These are phyloP conservation scores for Zasmidium angulare DNA, from an alignment of 2,329 filamentous ascomycete genomes.

Conservation along the genomic window DNA sequence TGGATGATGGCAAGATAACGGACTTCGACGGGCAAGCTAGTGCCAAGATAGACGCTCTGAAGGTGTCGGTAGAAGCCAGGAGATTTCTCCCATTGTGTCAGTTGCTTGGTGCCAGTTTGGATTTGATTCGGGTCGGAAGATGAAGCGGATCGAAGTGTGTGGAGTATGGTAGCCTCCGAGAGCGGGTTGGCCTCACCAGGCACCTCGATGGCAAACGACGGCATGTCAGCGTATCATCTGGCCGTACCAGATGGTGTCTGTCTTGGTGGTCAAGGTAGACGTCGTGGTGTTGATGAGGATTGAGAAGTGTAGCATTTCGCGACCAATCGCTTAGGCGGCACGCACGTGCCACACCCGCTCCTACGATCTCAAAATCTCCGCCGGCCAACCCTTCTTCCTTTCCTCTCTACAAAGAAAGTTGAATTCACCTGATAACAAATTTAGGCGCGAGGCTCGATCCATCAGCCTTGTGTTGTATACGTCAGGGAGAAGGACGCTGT, in stretches of 20 bases:
- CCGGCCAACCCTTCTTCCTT: constrained; percentile 29
- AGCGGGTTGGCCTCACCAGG: constrained; percentile 72
- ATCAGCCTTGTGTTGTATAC: constrained; percentile 53
- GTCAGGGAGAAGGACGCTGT: constrained; percentile 48
- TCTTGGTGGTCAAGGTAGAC: not conserved
- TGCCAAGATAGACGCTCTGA: constrained; percentile 74
- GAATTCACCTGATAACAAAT: constrained; percentile 47
- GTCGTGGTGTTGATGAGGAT: not conserved
- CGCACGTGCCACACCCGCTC: not conserved
- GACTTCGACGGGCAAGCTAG: constrained; percentile 70
- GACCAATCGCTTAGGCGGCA: not conserved
- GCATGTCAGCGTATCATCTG: constrained; percentile 14
- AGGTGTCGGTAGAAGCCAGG: constrained; percentile 51
- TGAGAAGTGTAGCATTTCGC: not conserved
- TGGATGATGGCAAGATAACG: constrained; percentile 91
- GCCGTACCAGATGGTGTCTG: too few species aligned
- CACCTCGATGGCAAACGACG: constrained; percentile 61
- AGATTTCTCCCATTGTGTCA: constrained; percentile 51
- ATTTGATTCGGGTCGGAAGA: constrained; percentile 51
- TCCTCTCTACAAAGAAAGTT: constrained; percentile 57
- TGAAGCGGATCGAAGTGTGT: constrained; percentile 49
- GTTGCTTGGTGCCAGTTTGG: constrained; percentile 53
- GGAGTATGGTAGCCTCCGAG: constrained; percentile 48
- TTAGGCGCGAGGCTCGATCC: constrained; percentile 18
- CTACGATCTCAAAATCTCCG: not conserved